Evolutionary conservation across 2,329 filamentous ascomycete species (phyloP), one percentile per base, ranked within the genome.

Genomic region (Hymenoscyphus repandus): DNA sequence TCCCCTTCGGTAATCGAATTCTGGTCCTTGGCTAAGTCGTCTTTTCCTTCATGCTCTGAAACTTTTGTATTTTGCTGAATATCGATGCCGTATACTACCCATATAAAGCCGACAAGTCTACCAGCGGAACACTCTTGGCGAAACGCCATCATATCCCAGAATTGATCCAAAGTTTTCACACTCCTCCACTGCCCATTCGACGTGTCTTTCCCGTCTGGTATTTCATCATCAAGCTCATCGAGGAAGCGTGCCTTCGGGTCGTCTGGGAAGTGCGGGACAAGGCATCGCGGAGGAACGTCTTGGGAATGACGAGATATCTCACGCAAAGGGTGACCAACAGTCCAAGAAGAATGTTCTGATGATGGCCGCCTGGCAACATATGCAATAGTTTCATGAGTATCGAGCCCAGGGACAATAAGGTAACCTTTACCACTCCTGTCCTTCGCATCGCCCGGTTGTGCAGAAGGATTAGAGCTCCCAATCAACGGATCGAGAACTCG

Each of bases 121-220:
- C 93, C 95, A 32, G 90, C 89, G 0, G 91, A 96, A 64, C 93
- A 99, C 65, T 99, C 93, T 66, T 97, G 93, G 50, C 93, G 78
- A 65, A 88, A 97, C 0, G 91, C 86, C 92, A 99, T 97, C 78
- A 95, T 87, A 55, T 99, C 93, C 93, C 93, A 99, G 64, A 99
- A 99, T 59, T 91, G 84, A n/a, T 91, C 88, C 37, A 99, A 72
- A 0, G 83, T 87, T 65, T 79, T 85, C 20, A 96, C 83, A 53
- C 86, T 90, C 65, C 83, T 87, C 93, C 93, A 99, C 50, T 80
- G 76, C 0, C 87, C 87, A 2, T 73, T 71, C 22, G 73, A 76
- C 58, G 80, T 78, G 58, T 78, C 70, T 48, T 71, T 71, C 1
- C 78, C 74, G 30, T 80, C 80, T 1, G 80, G 77, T 0, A 88